Evolutionary conservation across 805 yeast species (phyloP), one percentile per base, ranked within the genome.

Genomic region (Nakazawaea wyomingensis): DNA sequence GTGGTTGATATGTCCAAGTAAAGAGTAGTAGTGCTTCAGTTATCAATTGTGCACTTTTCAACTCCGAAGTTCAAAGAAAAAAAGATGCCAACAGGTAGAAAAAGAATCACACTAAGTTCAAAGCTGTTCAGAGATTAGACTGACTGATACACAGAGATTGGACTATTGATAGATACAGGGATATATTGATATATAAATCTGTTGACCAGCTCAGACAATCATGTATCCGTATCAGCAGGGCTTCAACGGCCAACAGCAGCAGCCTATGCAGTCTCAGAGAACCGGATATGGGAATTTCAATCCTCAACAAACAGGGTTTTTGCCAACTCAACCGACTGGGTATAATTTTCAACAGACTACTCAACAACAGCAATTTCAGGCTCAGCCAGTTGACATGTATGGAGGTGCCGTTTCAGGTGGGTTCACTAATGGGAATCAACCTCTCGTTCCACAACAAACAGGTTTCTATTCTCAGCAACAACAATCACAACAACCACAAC

Each of bases 321-420:
- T 40, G 27, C 32, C 17, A 26, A 22, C 37, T 27, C 38, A 40
- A 19, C 45, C 38, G 21, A 54, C 54, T 19, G 51, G 50, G 11
- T 52, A 45, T 43, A 46, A 50, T 42, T 45, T 48, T 36, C 56
- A 54, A n/a, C 60, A 54, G 27, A 24, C 27, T 11, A 24, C 27
- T 11, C 27, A 24, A 24, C 27, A 8, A 33, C 65, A 54, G 20
- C 68, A 54, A 38, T 65, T 54, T 37, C 63, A 51, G 32, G 50
- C 49, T 20, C 66, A 57, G 43, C 61, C 56, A 27, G 66, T 74
- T 2, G 74, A 73, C 1, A 69, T 62, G 20, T 21, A 34, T 28
- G 44, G 47, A 18, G 39, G 20, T 33, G 19, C 39, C 38, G 22
- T 41, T 39, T 16, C 37, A 41, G 8, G 34, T 27, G 24, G 34